phyloP scores from a whole-genome alignment of 169 alveolate genomes.

The Plasmodium gaboni region DNA sequence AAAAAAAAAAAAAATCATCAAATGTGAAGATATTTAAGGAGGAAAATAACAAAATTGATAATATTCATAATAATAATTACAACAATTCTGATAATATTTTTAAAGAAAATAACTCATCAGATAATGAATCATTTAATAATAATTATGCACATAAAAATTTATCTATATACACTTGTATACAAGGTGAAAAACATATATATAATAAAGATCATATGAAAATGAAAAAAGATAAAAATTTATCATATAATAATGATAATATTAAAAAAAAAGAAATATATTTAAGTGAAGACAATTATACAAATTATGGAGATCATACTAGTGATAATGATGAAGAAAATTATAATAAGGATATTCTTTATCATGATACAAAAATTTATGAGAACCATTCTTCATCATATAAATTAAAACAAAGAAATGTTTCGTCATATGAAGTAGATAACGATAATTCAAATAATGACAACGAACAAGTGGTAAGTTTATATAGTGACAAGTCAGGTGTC shows the following conservation, averaged over 20 bases:
- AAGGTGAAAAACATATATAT: not conserved
- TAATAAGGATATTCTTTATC: not conserved
- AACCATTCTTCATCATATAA: not conserved
- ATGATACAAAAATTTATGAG: not conserved
- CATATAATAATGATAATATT: not conserved
- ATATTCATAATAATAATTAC: not conserved
- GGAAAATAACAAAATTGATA: not conserved
- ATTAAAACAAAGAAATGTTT: not conserved
- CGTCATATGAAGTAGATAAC: not conserved
- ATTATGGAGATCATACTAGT: not conserved
- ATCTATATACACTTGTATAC: not conserved
- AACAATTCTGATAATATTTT: not conserved
- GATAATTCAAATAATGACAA: not conserved
- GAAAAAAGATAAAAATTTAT: not conserved
- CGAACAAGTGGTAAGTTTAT: not conserved
- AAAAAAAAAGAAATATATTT: not conserved
- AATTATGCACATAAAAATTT: not conserved
- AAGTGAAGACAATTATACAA: constrained; percentile 1
- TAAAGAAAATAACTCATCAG: not conserved
- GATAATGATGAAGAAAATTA: not conserved
- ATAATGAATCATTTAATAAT: not conserved
- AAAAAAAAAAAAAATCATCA: not conserved
- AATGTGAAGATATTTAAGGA: not conserved
- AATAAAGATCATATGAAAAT: not conserved
- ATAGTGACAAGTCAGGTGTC: too few relatives aligned